Conservation (phyloP, 2,329 filamentous ascomycete species). For the Parastagonospora nodorum region DNA sequence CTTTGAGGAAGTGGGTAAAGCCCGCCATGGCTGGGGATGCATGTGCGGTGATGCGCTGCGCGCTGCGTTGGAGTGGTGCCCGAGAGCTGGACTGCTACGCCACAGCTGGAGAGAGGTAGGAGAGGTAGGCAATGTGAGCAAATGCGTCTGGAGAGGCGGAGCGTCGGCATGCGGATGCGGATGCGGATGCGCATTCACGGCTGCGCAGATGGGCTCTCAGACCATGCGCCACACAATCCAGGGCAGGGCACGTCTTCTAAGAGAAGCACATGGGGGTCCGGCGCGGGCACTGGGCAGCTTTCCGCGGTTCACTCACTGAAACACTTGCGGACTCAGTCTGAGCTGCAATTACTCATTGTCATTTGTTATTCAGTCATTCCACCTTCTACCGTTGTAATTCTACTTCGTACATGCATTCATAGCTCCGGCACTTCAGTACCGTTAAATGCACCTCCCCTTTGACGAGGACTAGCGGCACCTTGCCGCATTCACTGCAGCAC, state of each 20-base stretch:
- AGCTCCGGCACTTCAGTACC: neutral
- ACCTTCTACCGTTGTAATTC: neutral
- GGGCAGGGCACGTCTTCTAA: slow-evolving; percentile 30
- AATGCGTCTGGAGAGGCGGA: too few relatives aligned
- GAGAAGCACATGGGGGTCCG: slow-evolving; percentile 17
- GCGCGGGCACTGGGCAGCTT: slow-evolving; percentile 9
- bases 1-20: slow-evolving; percentile 43
- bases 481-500: slow-evolving; percentile 18
- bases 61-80: slow-evolving; percentile 3
- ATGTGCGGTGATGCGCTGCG: slow-evolving; percentile 8
- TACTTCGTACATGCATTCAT: neutral
- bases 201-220: neutral
- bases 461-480: slow-evolving; percentile 13
- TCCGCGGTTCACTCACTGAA: slow-evolving; percentile 4
- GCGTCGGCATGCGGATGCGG: too few relatives aligned
- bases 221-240: slow-evolving; percentile 9
- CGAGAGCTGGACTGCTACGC: slow-evolving; percentile 5
- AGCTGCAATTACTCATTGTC: neutral
- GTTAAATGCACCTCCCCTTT: neutral
- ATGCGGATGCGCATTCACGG: neutral
- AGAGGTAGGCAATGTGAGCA: neutral
- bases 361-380: neutral
- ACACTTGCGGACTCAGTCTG: slow-evolving; percentile 10
- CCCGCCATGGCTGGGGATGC: slow-evolving; percentile 34
- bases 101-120: slow-evolving; percentile 4